Percentiles rank a stretch among this genome's conserved stretches.
Evolutionary conservation across 148 eudicot genomes (phyloP).

Genomic region (Rhododendron ovatum): DNA sequence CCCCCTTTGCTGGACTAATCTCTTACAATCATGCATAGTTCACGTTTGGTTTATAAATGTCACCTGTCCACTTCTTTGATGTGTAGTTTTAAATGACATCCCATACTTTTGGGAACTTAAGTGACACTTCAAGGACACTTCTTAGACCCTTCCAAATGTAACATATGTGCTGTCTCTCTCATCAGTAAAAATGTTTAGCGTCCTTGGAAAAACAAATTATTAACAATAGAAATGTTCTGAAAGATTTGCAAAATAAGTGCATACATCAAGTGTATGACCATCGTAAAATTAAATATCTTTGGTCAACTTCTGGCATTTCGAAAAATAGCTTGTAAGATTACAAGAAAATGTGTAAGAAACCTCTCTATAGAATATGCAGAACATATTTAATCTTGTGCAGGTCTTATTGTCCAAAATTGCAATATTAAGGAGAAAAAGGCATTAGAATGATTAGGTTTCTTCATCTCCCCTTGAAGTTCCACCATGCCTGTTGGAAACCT

Average conservation of each 20-base stretch:
- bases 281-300: neutral
- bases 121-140: neutral
- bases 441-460: neutral
- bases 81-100: neutral
- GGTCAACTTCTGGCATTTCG: neutral
- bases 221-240: neutral
- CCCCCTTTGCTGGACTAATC: neutral
- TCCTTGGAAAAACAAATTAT: neutral
- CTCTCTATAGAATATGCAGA: neutral
- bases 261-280: neutral
- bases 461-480: neutral
- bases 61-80: neutral
- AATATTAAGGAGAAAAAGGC: neutral
- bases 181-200: neutral
- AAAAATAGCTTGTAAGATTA: neutral
- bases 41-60: neutral
- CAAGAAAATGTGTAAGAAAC: neutral
- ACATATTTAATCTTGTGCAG: neutral
- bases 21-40: neutral
- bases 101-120: neutral
- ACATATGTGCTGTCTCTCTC: neutral
- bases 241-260: neutral
- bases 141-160: neutral
- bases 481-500: neutral
- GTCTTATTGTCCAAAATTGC: neutral